Conservation (phyloP, 345 rosid species). For the Erysimum cheiranthoides region DNA sequence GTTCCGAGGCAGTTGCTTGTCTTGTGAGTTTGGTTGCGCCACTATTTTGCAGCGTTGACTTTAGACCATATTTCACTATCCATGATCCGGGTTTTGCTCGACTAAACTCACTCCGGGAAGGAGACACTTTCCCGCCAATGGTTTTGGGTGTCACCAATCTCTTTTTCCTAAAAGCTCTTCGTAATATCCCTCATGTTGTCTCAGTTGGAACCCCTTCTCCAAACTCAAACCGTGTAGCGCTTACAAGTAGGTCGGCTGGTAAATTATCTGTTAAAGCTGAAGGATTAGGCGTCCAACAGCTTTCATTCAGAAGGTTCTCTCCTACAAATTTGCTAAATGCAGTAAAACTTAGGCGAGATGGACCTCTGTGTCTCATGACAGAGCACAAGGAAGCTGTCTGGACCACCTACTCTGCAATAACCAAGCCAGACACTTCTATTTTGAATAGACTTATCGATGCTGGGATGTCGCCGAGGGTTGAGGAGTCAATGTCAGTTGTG, state of each 20-base stretch:
- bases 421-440: slow-evolving; percentile 94
- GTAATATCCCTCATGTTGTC: slow-evolving; percentile 80
- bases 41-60: slow-evolving; percentile 80
- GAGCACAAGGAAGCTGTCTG: slow-evolving; percentile 99
- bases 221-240: slow-evolving; percentile 61
- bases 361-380: slow-evolving; percentile 96
- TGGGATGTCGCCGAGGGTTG: slow-evolving; percentile 92
- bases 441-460: slow-evolving; percentile 95
- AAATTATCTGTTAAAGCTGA: slow-evolving; percentile 71
- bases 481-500: slow-evolving; percentile 98
- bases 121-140: slow-evolving; percentile 87
- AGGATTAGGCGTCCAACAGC: slow-evolving; percentile 79
- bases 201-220: slow-evolving; percentile 87
- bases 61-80: slow-evolving; percentile 98
- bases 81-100: slow-evolving; percentile 86
- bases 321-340: slow-evolving; percentile 82
- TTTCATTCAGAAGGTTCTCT: slow-evolving; percentile 84
- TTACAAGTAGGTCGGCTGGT: slow-evolving; percentile 70
- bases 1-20: slow-evolving; percentile 96
- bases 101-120: slow-evolving; percentile 75
- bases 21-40: slow-evolving; percentile 95
- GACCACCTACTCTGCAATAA: slow-evolving; percentile 80
- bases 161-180: slow-evolving; percentile 92
- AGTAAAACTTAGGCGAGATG: slow-evolving; percentile 89
- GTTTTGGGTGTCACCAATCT: slow-evolving; percentile 95